Percentiles rank a stretch among this genome's conserved stretches.
Conservation (phyloP, 1,284 basidiomycete genomes). For the Apiotrichum sp. region DNA sequence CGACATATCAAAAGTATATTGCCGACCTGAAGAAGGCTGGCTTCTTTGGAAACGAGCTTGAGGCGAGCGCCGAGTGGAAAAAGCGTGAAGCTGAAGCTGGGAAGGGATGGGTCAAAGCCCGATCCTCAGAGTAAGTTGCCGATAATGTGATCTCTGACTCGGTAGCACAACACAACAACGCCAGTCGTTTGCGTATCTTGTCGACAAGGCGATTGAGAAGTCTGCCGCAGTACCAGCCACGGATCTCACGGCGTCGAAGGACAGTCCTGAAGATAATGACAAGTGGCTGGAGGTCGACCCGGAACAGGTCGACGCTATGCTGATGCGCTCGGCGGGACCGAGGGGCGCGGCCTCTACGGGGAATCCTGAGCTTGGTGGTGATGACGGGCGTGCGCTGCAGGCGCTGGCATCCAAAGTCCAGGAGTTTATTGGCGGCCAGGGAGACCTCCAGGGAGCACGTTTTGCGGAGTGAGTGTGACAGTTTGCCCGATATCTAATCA, state of each 20-base stretch:
- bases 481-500: neutral
- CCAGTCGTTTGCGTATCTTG: conserved; percentile 65
- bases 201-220: conserved; percentile 57
- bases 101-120: conserved; percentile 58
- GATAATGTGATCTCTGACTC: neutral
- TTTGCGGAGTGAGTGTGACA: conserved; percentile 70
- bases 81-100: conserved; percentile 64
- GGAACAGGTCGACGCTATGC: conserved; percentile 43
- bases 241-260: conserved; percentile 1
- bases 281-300: conserved; percentile 43
- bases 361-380: conserved; percentile 39
- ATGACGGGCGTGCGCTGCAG: conserved; percentile 64
- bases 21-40: conserved; percentile 57
- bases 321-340: conserved; percentile 26
- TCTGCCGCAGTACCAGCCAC: conserved; percentile 7
- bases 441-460: conserved; percentile 73
- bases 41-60: conserved; percentile 69
- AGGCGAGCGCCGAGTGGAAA: conserved; percentile 71
- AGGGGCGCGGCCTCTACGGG: conserved; percentile 39
- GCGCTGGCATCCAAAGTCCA: conserved; percentile 76
- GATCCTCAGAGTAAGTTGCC: conserved; percentile 59
- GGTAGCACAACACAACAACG: conserved; percentile 48
- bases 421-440: conserved; percentile 77
- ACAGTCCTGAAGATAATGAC: conserved; percentile 36
- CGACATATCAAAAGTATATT: conserved; percentile 53